These are phyloP conservation scores for Leptographium wingfieldii DNA, from an alignment of 2,329 filamentous ascomycete genomes.

Conservation along the genomic window DNA sequence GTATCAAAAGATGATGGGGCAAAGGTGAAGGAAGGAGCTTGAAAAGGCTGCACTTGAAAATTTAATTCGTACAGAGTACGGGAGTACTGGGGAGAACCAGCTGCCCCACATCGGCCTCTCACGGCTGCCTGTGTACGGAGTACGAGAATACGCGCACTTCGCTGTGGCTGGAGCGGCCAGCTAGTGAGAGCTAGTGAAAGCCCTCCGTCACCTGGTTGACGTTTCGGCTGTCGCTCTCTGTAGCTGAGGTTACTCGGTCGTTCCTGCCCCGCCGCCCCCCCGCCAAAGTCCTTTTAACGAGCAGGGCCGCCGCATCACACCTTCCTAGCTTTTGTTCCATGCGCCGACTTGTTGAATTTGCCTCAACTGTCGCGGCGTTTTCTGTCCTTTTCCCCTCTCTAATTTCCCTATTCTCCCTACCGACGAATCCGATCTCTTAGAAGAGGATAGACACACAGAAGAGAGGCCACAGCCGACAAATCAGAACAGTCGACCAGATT, in stretches of 20 bases:
- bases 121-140: background rate
- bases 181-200: background rate
- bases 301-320: background rate
- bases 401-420: background rate
- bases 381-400: too few species aligned
- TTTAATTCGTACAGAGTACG: background rate
- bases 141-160: slow-evolving; percentile 17
- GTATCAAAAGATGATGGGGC: background rate
- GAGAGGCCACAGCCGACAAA: background rate
- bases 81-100: background rate
- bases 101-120: background rate
- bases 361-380: background rate
- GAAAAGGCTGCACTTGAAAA: background rate
- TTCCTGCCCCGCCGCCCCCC: slow-evolving; percentile 1
- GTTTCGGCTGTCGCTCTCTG: background rate
- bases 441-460: background rate
- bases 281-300: background rate
- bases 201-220: too few species aligned
- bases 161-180: slow-evolving; percentile 20
- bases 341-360: background rate
- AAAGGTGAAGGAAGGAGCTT: background rate
- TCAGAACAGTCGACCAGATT: background rate
- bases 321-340: background rate
- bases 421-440: background rate
- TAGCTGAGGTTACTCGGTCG: background rate